Base-by-base conservation (phyloP, 495 filamentous ascomycete genomes). In the Trichoderma virens region DNA sequence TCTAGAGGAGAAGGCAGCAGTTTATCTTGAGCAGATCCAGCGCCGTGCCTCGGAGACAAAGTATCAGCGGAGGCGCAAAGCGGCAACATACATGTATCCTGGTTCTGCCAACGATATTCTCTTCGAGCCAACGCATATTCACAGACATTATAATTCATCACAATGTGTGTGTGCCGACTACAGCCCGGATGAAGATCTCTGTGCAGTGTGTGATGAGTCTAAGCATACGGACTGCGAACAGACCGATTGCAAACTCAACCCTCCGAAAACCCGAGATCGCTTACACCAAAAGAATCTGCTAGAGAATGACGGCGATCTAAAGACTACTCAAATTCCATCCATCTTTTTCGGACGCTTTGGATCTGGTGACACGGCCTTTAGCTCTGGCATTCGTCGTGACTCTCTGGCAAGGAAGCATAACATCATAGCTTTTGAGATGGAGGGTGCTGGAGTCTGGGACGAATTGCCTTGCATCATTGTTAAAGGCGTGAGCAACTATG, bases 381-480 rank as follows among this genome's bases (percentile, higher is more conserved):
- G 67, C 60, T 73, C 70, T 7, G 70, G 66, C 4, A 16, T 61
- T 16, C 27, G 70, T 31, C 68, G 72, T 25, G 71, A 75, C 14
- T 20, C 27, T 6, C 38, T 71, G 7, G 68, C 70, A 16, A 9
- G n/a, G 28, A 3, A 51, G 9, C 9, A 47, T 2, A 56, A 70
- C n/a, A 64, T 78, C 16, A 75, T 78, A 34, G 74, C 65, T 6
- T 76, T 78, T 47, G 76, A 79, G 63, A 78, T 76, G 74, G 76
- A 79, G 67, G 76, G 74, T 0, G 75, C 75, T 16, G 78, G 77
- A 3, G 70, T 73, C 0, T 76, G 74, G 73, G 75, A 78, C 20
- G 65, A 66, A 16, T 31, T 76, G 6, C 71, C 72, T 2, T 74
- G 65, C 27, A 31, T 79, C 1, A 66, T 79, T 1, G 69, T 80